phyloP scores from a whole-genome alignment of 371 early-diverging fungal genomes.

The Coemansia sp. region DNA sequence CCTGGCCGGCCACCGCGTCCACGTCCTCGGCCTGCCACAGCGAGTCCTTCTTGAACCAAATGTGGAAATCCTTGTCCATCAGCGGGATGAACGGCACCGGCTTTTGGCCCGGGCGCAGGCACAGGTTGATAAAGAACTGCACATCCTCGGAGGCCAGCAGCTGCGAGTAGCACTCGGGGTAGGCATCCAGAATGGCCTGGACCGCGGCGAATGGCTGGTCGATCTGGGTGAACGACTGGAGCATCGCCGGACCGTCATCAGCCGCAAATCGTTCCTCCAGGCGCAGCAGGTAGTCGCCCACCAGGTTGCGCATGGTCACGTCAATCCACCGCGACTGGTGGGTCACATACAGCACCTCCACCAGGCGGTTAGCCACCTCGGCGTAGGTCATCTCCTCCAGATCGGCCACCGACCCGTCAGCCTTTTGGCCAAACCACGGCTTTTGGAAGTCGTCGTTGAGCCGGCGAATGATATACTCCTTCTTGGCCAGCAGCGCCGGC shows the following conservation, averaged over 20 bases:
- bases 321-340: constrained; percentile 89
- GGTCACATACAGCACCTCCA: constrained; percentile 79
- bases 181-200: constrained; percentile 72
- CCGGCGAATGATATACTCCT: constrained; percentile 88
- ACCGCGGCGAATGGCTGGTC: constrained; percentile 70
- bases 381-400: constrained; percentile 92
- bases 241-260: constrained; percentile 15
- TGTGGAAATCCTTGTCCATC: constrained; percentile 90
- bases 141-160: constrained; percentile 90
- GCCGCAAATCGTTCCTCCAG: constrained; percentile 85
- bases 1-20: constrained; percentile 87
- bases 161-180: constrained; percentile 77
- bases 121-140: constrained; percentile 84
- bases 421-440: constrained; percentile 94
- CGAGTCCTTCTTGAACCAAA: constrained; percentile 98
- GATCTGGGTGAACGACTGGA: constrained; percentile 73
- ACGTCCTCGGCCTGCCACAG: constrained; percentile 95
- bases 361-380: constrained; percentile 82
- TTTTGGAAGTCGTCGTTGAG: constrained; percentile 77
- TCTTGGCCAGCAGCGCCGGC: constrained; percentile 77
- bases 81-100: constrained; percentile 95
- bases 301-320: constrained; percentile 72
- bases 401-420: constrained; percentile 71
- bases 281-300: constrained; percentile 86
- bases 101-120: constrained; percentile 81